Base-by-base conservation (phyloP, 169 alveolate genomes). In the Plasmodium gonderi region DNA sequence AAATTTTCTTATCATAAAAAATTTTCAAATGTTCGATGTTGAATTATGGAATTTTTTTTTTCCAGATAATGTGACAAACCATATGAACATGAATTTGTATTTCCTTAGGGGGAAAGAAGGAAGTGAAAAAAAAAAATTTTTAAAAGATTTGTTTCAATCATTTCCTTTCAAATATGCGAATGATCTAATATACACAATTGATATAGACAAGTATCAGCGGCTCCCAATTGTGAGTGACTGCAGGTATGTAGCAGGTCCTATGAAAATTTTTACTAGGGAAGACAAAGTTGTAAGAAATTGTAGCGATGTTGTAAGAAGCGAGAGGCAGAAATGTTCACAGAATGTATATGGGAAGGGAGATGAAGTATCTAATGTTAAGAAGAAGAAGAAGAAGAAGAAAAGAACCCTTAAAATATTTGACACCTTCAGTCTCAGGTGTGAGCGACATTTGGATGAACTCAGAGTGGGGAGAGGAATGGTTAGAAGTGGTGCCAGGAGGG, bases 21-120 rank as follows among this genome's bases (percentile, higher is more conserved):
- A 49, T 72, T 85, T 47, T n/a, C 14, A 72, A 29, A 85, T 85
- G 3, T 85, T 85, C 31, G 92, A 85, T 85, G 83, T 85, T 17
- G 87, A 85, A 36, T 72, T 85, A 9, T 85, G 85, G 85, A 85
- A 85, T 64, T 47, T 60, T 20, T 85, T 85, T 85, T 75, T 47
- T 20, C 23, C 38, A 14, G 29, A 72, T 65, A 85, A 85, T 31
- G 40, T 74, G 51, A 49, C 29, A 1, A 85, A 85, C 12, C 85
- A 85, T 51, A 72, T 85, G 76, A 85, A 85, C 33, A 72, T 12
- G 4, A 85, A 85, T 85, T 74, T 85, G 44, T 65, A 85, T 42
- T 74, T 85, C 29, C 29, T 85, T 64, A 14, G 23, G 8, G 92
- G 92, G n/a, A 85, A 74, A 38, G 29, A 49, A 36, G 92, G 92